phyloP scores from a whole-genome alignment of 1,139 yeast genomes.

The Yarrowia galli region DNA sequence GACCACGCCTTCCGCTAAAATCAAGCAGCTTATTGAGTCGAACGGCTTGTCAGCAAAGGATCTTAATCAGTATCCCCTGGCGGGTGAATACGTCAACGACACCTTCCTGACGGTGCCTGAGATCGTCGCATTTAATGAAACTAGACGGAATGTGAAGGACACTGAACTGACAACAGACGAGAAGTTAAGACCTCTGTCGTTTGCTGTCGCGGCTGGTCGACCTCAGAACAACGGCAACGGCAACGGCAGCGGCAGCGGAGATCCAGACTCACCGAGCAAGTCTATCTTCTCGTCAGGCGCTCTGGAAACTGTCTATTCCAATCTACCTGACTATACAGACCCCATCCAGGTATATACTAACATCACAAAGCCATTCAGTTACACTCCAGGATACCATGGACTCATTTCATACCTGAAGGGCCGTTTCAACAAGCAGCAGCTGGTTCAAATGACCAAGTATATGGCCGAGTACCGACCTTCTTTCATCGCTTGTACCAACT shows the following conservation, averaged over 20 bases:
- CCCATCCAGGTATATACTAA: constrained; percentile 48
- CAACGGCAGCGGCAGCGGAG: constrained; percentile 12
- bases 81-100: constrained; percentile 20
- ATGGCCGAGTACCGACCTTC: constrained; percentile 92
- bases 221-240: constrained; percentile 4
- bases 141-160: constrained; percentile 9
- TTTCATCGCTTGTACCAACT: constrained; percentile 89
- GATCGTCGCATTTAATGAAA: constrained; percentile 20
- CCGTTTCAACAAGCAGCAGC: constrained; percentile 72
- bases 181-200: constrained; percentile 15
- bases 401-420: constrained; percentile 75
- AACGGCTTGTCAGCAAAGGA: constrained; percentile 22
- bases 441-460: constrained; percentile 84
- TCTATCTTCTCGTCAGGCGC: constrained; percentile 20
- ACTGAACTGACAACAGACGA: constrained; percentile 19
- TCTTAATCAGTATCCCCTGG: constrained; percentile 29
- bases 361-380: constrained; percentile 69
- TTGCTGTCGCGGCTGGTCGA: constrained; percentile 15
- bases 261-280: constrained; percentile 16
- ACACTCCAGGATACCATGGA: constrained; percentile 88
- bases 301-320: constrained; percentile 22
- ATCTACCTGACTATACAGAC: constrained; percentile 41
- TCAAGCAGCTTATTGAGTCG: constrained; percentile 29
- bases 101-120: constrained; percentile 14
- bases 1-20: constrained; percentile 22